These are phyloP conservation scores for Phascolomyces articulosus DNA, from an alignment of 371 early-diverging fungal genomes.

Conservation along the genomic window DNA sequence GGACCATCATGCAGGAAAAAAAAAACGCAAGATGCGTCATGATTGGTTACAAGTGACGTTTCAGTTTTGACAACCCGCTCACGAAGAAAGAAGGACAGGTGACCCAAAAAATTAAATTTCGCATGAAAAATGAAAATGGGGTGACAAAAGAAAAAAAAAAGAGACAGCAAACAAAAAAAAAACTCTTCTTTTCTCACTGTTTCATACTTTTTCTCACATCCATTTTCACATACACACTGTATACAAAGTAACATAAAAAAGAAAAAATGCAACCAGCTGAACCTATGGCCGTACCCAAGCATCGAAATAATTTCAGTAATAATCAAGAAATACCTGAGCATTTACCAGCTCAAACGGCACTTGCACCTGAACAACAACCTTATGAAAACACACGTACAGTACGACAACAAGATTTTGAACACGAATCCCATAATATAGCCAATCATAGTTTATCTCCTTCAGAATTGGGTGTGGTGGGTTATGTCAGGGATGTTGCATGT, in stretches of 20 bases:
- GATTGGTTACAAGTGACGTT: not conserved
- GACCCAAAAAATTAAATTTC: too few relatives aligned
- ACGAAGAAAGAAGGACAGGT: not conserved
- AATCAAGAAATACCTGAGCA: slow-evolving; percentile 31
- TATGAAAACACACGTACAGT: slow-evolving; percentile 30
- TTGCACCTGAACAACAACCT: slow-evolving; percentile 40
- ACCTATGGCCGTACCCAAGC: slow-evolving; percentile 12
- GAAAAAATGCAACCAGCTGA: slow-evolving; percentile 20
- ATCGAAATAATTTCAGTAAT: not conserved
- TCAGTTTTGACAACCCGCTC: not conserved
- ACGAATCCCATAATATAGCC: slow-evolving; percentile 17
- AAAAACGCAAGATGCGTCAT: too few relatives aligned
- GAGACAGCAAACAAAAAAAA: too few relatives aligned
- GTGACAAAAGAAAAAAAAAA: too few relatives aligned
- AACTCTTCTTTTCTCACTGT: not conserved
- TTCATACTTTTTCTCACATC: not conserved
- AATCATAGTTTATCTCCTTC: slow-evolving; percentile 49
- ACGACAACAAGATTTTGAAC: slow-evolving; percentile 11
- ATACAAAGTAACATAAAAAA: not conserved
- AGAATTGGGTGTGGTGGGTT: slow-evolving; percentile 48
- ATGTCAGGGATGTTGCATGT: slow-evolving; percentile 53
- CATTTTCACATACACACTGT: not conserved
- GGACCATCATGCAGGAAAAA: too few relatives aligned
- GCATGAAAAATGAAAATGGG: not conserved
- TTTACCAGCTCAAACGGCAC: slow-evolving; percentile 40